A percentile compares a stretch with the other conserved stretches of the same genome.
Evolutionary conservation across 441 rosid species (phyloP).

Genomic region (Populus trichocarpa): DNA sequence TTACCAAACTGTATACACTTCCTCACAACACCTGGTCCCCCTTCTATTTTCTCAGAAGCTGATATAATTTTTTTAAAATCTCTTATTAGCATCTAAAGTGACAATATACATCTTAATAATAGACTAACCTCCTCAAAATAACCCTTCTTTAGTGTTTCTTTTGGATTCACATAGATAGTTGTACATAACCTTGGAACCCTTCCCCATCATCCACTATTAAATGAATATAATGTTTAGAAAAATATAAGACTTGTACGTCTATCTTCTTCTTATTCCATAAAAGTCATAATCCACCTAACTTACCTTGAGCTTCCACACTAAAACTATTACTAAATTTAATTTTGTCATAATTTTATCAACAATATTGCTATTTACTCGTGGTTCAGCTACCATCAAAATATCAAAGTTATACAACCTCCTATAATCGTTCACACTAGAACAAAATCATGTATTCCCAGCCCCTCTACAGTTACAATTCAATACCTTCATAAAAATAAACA

Average conservation of each 20-base stretch:
- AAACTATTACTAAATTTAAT: too few relatives aligned
- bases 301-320: background rate
- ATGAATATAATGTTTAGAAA: background rate
- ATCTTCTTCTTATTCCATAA: background rate
- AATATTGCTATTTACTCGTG: background rate
- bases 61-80: too few relatives aligned
- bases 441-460: too few relatives aligned
- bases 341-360: background rate
- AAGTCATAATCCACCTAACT: background rate
- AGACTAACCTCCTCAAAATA: too few relatives aligned
- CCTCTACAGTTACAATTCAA: too few relatives aligned
- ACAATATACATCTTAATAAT: too few relatives aligned
- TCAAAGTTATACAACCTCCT: too few relatives aligned
- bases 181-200: background rate
- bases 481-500: too few relatives aligned
- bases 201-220: background rate
- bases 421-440: too few relatives aligned
- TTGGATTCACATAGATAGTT: background rate
- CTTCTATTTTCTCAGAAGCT: too few relatives aligned
- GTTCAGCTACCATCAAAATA: background rate
- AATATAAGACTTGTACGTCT: background rate
- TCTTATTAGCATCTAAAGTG: too few relatives aligned
- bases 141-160: background rate
- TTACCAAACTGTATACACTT: background rate
- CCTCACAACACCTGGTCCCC: background rate